Evolutionary conservation across 305 asterid genomes (phyloP).

Genomic region (Rubia tinctorum): DNA sequence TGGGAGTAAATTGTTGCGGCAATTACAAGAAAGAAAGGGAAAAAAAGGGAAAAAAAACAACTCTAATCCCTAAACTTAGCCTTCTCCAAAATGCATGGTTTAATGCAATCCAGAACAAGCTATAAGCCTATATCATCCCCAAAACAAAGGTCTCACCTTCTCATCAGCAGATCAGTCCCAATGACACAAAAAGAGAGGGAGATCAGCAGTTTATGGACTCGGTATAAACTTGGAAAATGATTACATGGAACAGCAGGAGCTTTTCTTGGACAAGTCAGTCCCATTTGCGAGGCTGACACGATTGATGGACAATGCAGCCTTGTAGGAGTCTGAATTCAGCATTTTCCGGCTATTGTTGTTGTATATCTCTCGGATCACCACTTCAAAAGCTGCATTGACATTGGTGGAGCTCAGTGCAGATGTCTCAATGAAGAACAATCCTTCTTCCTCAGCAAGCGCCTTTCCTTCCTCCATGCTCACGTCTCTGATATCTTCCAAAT

Average conservation of each 20-base stretch:
- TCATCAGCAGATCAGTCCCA: background rate
- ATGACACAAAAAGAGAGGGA: constrained; percentile 2
- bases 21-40: background rate
- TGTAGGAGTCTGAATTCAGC: constrained; percentile 67
- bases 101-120: background rate
- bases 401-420: constrained; percentile 66
- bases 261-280: constrained; percentile 50
- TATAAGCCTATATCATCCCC: background rate
- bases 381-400: constrained; percentile 61
- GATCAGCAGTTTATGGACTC: background rate
- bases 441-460: constrained; percentile 60
- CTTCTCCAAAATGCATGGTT: background rate
- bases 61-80: background rate
- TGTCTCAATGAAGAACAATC: constrained; percentile 68
- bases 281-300: constrained; percentile 48
- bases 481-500: constrained; percentile 58
- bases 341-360: constrained; percentile 55
- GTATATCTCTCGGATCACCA: constrained; percentile 62
- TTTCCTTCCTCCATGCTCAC: constrained; percentile 62
- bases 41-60: background rate
- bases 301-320: constrained; percentile 53
- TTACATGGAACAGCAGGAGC: constrained; percentile 56
- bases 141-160: background rate
- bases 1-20: background rate
- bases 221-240: background rate